These are phyloP conservation scores for Mycosphaerelloides madeirae DNA, from an alignment of 2,329 filamentous ascomycete genomes.

Conservation along the genomic window DNA sequence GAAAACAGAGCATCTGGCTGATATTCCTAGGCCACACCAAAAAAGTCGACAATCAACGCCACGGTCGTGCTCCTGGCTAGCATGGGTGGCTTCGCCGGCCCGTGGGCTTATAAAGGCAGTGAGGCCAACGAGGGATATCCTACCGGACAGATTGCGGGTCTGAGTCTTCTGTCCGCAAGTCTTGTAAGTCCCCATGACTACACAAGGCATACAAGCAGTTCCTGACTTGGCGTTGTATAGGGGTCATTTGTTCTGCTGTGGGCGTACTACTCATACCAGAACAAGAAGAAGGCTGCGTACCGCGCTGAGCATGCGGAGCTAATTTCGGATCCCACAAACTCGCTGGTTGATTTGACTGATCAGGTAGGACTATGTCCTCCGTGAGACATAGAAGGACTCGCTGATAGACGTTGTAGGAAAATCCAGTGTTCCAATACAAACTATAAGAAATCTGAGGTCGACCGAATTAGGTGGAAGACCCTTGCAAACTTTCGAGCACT, in stretches of 20 bases:
- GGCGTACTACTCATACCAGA: too few relatives aligned
- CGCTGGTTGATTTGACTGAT: slow-evolving; percentile 1
- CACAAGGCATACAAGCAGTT: not conserved
- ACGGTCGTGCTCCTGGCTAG: not conserved
- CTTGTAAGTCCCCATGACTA: not conserved
- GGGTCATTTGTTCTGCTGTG: not conserved
- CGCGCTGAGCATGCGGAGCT: not conserved
- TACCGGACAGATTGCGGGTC: not conserved
- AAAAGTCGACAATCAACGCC: slow-evolving; percentile 1
- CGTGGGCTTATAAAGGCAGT: not conserved
- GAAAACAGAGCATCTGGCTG: too few relatives aligned
- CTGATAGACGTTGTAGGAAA: not conserved
- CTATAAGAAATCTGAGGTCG: too few relatives aligned
- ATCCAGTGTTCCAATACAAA: not conserved
- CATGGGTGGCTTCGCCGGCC: not conserved
- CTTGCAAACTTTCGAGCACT: too few relatives aligned
- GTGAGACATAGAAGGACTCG: too few relatives aligned
- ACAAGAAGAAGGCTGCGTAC: not conserved
- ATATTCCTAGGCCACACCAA: slow-evolving; percentile 3
- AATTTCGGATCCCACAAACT: not conserved
- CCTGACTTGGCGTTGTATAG: not conserved
- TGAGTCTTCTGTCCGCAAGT: not conserved
- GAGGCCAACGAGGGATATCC: not conserved
- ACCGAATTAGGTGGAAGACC: too few relatives aligned
- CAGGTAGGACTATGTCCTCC: not conserved